Percentiles rank a stretch among this genome's conserved stretches.
Evolutionary conservation across 257 asterid genomes (phyloP).

Genomic region (Nicotiana otophora): DNA sequence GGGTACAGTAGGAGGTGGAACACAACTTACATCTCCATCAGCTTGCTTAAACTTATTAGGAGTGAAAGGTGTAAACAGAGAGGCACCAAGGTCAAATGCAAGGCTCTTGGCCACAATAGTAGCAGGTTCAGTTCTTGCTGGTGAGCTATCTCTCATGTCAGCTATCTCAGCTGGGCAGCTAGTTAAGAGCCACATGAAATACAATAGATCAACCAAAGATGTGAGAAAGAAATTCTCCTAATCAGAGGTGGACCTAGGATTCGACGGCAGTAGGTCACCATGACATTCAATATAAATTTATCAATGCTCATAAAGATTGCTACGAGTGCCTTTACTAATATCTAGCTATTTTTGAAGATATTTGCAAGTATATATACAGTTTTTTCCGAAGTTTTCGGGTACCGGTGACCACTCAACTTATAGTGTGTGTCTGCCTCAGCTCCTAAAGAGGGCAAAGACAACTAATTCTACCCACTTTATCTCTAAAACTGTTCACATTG

Average conservation of each 20-base stretch:
- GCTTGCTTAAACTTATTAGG: conserved; percentile 53
- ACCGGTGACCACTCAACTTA: no score
- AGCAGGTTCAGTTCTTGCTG: conserved; percentile 49
- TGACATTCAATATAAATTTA: no score
- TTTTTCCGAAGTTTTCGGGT: no score
- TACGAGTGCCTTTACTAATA: no score
- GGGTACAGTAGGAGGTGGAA: conserved; percentile 53
- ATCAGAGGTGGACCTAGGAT: not conserved
- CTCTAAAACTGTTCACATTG: not conserved
- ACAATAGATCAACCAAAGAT: conserved; percentile 40
- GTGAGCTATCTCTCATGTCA: conserved; percentile 45
- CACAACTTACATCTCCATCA: conserved; percentile 47
- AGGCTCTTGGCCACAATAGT: conserved; percentile 43
- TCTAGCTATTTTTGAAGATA: no score
- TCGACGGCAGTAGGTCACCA: no score
- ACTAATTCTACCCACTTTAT: not conserved
- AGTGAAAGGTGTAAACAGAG: conserved; percentile 45
- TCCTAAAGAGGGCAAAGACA: not conserved
- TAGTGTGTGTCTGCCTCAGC: not conserved
- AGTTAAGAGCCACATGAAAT: conserved; percentile 48
- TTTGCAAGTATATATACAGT: no score
- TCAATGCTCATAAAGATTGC: no score
- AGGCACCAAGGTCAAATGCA: conserved; percentile 33
- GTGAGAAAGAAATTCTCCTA: conserved; percentile 23
- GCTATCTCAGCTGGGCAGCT: conserved; percentile 50